Base-by-base conservation (phyloP, 371 early-diverging fungal species). In the Blastocladiella emersonii region DNA sequence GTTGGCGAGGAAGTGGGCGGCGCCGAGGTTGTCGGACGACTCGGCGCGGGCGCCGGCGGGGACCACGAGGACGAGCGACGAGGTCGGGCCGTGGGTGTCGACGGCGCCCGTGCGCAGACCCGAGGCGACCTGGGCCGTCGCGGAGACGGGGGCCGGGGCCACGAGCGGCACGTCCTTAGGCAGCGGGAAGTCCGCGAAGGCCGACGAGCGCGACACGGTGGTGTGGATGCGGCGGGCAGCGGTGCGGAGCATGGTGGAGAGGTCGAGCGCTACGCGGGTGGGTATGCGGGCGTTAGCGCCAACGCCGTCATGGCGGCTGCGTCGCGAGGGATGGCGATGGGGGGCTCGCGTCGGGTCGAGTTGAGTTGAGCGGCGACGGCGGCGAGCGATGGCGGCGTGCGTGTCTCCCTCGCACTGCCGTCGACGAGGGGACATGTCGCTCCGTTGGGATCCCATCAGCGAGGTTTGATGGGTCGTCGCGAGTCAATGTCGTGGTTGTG, bases 31-130 rank as follows among this genome's bases (percentile, higher is more conserved):
- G 61, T 72, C 72, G 39, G 75, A 70, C 55, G 78, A 73, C 78
- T 97, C 94, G 75, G 79, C 81, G 62, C 95, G 86, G 57, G 90
- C 75, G 57, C 98, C 98, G 61, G 91, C 92, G 65, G 88, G 87
- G 66, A 93, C 78, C 65, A 94, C 89, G 35, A 95, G 73, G 30
- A 94, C 85, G 56, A 97, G 72, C 56, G 89, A 83, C 55, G 91
- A 86, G 56, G 85, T 81, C 44, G 88, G 87, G 32, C 59, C 59
- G 32, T 41, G 44, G 30, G 7, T 34, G 37, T 59, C 59, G 37
- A 59, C 10, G 27, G 59, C 43, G 25, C 59, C 59, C 15, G 21
- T 25, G 37, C 59, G 59, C 25, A 59, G 59, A 4, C 59, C 59
- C 25, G 59, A 41, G 4, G 8, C 27, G 59, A 39, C 32, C 15